A percentile compares a stretch with the other conserved stretches of the same genome.
These are phyloP conservation scores for Penicillium odoratum DNA, from an alignment of 495 filamentous ascomycete species.

Conservation along the genomic window DNA sequence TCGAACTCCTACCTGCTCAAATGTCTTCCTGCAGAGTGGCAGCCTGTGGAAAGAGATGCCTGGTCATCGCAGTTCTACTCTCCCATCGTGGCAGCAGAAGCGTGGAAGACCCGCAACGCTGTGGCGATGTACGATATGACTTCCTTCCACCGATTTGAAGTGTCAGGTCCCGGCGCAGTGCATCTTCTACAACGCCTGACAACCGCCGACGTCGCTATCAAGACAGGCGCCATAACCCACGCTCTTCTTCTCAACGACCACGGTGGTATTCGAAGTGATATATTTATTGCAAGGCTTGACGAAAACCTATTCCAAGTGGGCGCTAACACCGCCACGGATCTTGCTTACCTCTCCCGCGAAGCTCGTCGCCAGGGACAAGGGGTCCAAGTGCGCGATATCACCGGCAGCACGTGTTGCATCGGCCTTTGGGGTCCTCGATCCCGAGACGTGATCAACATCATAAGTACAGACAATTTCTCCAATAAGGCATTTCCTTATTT, in stretches of 20 bases:
- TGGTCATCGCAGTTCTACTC: constrained; percentile 49
- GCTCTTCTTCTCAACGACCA: constrained; percentile 45
- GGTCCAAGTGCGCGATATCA: constrained; percentile 49
- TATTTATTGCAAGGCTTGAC: constrained; percentile 40
- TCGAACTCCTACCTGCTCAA: constrained; percentile 42
- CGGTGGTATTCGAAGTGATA: constrained; percentile 42
- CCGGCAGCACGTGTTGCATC: constrained; percentile 50
- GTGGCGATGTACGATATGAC: constrained; percentile 57
- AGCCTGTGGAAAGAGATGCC: constrained; percentile 43
- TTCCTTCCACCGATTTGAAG: constrained; percentile 49
- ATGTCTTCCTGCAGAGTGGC: constrained; percentile 43
- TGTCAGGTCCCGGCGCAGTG: constrained; percentile 47
- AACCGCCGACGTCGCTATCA: constrained; percentile 40
- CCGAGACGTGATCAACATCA: constrained; percentile 32
- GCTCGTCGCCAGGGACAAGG: constrained; percentile 39
- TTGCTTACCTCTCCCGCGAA: constrained; percentile 43
- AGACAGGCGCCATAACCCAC: constrained; percentile 41
- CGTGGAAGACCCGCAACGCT: constrained; percentile 53
- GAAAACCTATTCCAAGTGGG: constrained; percentile 45
- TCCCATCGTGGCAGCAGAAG: constrained; percentile 49
- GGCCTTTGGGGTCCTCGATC: constrained; percentile 53
- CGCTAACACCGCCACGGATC: constrained; percentile 44
- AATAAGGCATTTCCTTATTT: constrained; percentile 42
- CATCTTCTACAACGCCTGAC: constrained; percentile 45
- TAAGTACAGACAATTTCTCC: constrained; percentile 41